Evolutionary conservation across 768 basidiomycete genomes (phyloP).

Genomic region (Phlebiopsis gigantea): DNA sequence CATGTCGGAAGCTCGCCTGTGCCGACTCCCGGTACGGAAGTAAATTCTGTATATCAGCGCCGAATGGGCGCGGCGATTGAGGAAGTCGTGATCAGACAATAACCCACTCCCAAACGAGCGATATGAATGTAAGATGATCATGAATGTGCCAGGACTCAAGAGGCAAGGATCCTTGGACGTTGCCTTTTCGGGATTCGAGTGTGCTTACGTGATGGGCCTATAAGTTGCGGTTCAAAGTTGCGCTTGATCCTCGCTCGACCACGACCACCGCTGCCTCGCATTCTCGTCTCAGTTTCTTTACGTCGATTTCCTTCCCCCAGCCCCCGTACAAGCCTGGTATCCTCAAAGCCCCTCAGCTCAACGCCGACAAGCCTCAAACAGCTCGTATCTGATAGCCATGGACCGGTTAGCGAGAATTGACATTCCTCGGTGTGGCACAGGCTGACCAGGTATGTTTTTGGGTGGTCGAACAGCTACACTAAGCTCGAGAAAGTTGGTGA

Average conservation of each 20-base stretch:
- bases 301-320: neutral
- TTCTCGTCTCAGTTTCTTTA: neutral
- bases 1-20: neutral
- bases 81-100: neutral
- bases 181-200: neutral
- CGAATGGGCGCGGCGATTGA: neutral
- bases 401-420: constrained; percentile 19
- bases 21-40: neutral
- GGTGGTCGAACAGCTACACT: constrained; percentile 59
- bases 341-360: neutral
- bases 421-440: constrained; percentile 13
- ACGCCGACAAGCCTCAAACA: neutral
- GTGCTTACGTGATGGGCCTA: constrained; percentile 9
- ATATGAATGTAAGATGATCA: neutral
- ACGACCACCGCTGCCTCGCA: neutral
- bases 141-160: neutral
- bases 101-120: neutral
- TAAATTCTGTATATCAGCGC: neutral
- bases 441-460: constrained; percentile 1
- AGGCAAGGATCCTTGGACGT: neutral
- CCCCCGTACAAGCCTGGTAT: neutral
- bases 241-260: neutral
- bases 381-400: constrained; percentile 14
- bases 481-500: constrained; percentile 98
- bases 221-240: constrained; percentile 5